These are phyloP conservation scores for Hortaea werneckii DNA, from an alignment of 2,329 filamentous ascomycete genomes.

Conservation along the genomic window DNA sequence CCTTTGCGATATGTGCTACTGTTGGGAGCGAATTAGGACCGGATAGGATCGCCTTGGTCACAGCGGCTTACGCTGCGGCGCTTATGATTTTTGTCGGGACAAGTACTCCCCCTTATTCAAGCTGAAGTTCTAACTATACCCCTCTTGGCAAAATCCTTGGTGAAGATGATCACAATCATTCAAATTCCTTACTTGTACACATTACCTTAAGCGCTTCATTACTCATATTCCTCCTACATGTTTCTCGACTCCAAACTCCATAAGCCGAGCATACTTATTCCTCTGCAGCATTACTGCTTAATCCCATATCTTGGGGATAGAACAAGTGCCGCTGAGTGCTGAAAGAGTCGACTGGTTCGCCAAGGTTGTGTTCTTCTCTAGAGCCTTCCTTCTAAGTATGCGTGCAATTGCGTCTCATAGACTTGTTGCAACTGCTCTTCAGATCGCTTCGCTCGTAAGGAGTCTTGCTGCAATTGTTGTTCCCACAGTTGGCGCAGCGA, in stretches of 20 bases:
- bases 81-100: conserved; percentile 10
- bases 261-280: no score
- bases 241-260: no score
- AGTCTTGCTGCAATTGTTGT: conserved; percentile 7
- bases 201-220: no score
- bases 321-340: no score
- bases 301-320: no score
- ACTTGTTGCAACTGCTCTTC: conserved; percentile 20
- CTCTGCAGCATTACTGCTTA: no score
- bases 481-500: conserved; percentile 22
- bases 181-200: no score
- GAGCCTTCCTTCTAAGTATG: conserved; percentile 8
- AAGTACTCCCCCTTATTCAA: conserved; percentile 1
- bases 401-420: conserved; percentile 24
- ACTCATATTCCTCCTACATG: no score
- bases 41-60: conserved; percentile 5
- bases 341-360: no score
- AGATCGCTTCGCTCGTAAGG: conserved; percentile 15
- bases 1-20: conserved; percentile 5
- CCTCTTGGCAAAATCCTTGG: no score
- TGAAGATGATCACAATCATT: no score
- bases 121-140: not conserved
- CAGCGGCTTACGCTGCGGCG: conserved; percentile 10
- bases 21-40: conserved; percentile 5
- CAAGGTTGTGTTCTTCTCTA: no score